phyloP scores from a whole-genome alignment of 331 rosid species.

The Phaseolus coccineus region DNA sequence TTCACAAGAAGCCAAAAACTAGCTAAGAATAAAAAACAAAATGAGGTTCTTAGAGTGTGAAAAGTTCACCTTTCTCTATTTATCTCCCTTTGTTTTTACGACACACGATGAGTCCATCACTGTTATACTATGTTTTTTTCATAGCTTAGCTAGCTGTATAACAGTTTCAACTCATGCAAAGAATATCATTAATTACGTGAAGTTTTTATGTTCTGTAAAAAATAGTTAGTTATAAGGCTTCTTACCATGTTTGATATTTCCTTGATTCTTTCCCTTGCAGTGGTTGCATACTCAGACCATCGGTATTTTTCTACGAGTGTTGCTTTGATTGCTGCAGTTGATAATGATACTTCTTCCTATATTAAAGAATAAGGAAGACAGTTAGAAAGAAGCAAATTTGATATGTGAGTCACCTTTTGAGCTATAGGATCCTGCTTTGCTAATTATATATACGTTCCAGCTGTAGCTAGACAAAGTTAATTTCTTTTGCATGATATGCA shows the following conservation, averaged over 20 bases:
- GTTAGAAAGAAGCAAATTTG: neutral
- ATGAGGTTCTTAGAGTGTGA: neutral
- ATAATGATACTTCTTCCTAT: conserved; percentile 60
- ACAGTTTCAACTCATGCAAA: neutral
- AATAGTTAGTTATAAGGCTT: neutral
- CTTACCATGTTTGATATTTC: conserved; percentile 73
- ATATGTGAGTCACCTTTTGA: neutral
- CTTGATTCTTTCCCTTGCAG: conserved; percentile 65
- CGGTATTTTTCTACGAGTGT: conserved; percentile 72
- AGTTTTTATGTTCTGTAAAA: neutral
- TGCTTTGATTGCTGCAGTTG: conserved; percentile 71
- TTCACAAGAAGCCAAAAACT: neutral
- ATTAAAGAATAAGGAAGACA: neutral
- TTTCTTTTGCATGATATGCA: no score
- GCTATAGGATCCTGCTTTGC: no score
- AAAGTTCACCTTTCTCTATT: neutral
- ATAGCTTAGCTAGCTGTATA: neutral
- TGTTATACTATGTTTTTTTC: neutral
- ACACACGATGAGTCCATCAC: neutral
- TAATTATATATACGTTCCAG: no score
- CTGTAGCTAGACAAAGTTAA: no score
- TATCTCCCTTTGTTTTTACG: neutral
- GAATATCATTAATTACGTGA: neutral
- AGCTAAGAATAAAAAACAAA: no score
- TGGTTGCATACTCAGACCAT: conserved; percentile 69